Evolutionary conservation across 768 basidiomycete genomes (phyloP), one percentile per base, ranked within the genome.

Genomic region (Tubosaeta brunneosetosa): DNA sequence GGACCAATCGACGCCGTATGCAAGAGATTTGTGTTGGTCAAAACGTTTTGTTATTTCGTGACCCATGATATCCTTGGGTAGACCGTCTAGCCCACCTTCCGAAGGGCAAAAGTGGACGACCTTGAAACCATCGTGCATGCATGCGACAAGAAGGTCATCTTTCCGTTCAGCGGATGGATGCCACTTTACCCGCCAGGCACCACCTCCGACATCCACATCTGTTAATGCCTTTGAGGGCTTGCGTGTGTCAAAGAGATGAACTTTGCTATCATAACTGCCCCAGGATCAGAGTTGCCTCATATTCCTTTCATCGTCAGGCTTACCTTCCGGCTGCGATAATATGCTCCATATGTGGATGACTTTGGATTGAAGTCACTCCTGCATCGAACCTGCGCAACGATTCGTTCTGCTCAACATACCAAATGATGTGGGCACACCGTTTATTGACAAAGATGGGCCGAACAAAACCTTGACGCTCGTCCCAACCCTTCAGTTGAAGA

Each of bases 121-220:
- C 65, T 97, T 97, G 78, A 92, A 94, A 10, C 95, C 94, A 56
- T 93, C 93, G 64, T 95, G 94, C 97, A 98, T 99, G 64, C 90
- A 93, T 0, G 94, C 97, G n/a, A 93, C 83, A 17, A 97, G 79
- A 2, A 98, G 76, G 62, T 94, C 89, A 34, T 78, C 62, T 56
- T 77, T 79, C 42, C 93, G 79, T n/a, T 63, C 59, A 2, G 76
- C 57, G 5, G 79, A 80, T 7, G 94, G 93, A 69, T 98, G 93
- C 92, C 94, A 99, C 68, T 95, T 94, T 52, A 92, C 84, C 16
- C 97, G 81, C 97, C 97, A 99, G 11, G 84, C 89, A 3, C 97
- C 97, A 12, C 97, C 97, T 11, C 91, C 92, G 3, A 91, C 84
- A 51, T 86, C 78, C 25, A 79, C 80, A 45, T 77, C 71, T 1